Evolutionary conservation across 2,329 filamentous ascomycete genomes (phyloP).

Genomic region (Hansfordia pulvinata): DNA sequence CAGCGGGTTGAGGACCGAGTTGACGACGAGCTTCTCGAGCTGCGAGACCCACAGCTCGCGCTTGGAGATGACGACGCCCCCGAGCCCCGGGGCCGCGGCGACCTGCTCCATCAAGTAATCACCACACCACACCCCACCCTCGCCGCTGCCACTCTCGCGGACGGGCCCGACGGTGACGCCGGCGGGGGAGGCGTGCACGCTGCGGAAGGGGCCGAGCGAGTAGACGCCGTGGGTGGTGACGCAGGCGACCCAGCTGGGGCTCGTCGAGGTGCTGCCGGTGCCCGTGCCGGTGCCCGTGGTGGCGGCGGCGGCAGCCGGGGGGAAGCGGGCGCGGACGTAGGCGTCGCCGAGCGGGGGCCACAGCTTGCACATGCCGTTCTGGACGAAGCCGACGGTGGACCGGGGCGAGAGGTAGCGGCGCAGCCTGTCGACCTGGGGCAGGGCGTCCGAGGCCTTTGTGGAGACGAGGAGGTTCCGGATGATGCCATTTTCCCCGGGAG

Average conservation of each 20-base stretch:
- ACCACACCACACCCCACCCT: slow-evolving; percentile 2
- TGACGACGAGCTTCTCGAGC: slow-evolving; percentile 75
- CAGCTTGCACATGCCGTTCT: slow-evolving; percentile 72
- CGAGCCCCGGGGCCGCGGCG: slow-evolving; percentile 25
- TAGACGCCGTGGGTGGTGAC: slow-evolving; percentile 43
- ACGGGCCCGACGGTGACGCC: slow-evolving; percentile 34
- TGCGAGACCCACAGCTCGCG: slow-evolving; percentile 45
- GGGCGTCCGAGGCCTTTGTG: slow-evolving; percentile 58
- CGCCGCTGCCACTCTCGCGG: slow-evolving; percentile 10
- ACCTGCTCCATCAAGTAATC: slow-evolving; percentile 29
- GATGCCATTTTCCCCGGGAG: too few species aligned
- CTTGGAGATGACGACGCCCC: slow-evolving; percentile 22
- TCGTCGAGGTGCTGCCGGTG: too few species aligned
- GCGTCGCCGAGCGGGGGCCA: slow-evolving; percentile 36
- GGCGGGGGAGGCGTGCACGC: slow-evolving; percentile 36
- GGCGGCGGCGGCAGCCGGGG: slow-evolving; percentile 12
- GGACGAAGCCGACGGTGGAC: slow-evolving; percentile 70
- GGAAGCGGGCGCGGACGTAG: slow-evolving; percentile 28
- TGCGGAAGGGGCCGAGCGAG: slow-evolving; percentile 34
- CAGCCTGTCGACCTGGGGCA: slow-evolving; percentile 46
- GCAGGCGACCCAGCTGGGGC: slow-evolving; percentile 66
- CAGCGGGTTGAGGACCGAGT: slow-evolving; percentile 73
- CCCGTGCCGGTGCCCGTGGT: too few species aligned
- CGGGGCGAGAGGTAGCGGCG: slow-evolving; percentile 44
- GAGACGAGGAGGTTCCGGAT: slow-evolving; percentile 68